phyloP scores from a whole-genome alignment of 306 rosid genomes.

The Fragaria ananassa region DNA sequence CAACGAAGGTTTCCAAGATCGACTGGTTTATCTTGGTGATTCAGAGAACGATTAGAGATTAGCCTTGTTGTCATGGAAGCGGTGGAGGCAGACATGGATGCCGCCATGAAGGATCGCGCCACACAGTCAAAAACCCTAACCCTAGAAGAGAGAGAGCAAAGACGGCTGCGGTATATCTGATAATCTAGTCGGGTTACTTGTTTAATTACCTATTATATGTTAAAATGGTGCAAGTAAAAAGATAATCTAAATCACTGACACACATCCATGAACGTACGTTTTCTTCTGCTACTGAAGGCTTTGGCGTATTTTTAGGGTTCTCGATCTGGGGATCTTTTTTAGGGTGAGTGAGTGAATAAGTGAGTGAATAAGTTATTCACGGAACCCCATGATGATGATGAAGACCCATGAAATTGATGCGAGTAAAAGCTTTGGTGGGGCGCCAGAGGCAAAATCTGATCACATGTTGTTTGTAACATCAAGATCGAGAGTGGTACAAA shows the following conservation, averaged over 20 bases:
- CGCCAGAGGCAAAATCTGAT: background rate
- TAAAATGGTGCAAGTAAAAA: background rate
- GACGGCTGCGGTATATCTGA: no score
- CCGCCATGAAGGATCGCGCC: no score
- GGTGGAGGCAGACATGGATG: no score
- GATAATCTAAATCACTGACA: slow-evolving; percentile 9
- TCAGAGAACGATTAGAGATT: no score
- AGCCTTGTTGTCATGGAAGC: no score
- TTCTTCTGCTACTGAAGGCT: background rate
- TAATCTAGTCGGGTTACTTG: background rate
- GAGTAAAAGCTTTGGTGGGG: slow-evolving; percentile 13
- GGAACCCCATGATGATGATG: background rate
- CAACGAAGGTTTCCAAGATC: no score
- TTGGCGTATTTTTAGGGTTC: slow-evolving; percentile 18
- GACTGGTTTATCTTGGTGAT: no score
- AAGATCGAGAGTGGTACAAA: background rate
- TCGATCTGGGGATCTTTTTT: background rate
- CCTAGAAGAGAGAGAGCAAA: no score
- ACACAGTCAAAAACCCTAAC: no score
- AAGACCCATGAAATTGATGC: slow-evolving; percentile 1
- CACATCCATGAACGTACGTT: slow-evolving; percentile 5
- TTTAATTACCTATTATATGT: background rate
- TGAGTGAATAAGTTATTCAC: background rate
- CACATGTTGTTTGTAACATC: slow-evolving; percentile 14
- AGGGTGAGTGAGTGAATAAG: background rate